phyloP scores from a whole-genome alignment of 805 yeast genomes.

The Kuraishia capsulata region DNA sequence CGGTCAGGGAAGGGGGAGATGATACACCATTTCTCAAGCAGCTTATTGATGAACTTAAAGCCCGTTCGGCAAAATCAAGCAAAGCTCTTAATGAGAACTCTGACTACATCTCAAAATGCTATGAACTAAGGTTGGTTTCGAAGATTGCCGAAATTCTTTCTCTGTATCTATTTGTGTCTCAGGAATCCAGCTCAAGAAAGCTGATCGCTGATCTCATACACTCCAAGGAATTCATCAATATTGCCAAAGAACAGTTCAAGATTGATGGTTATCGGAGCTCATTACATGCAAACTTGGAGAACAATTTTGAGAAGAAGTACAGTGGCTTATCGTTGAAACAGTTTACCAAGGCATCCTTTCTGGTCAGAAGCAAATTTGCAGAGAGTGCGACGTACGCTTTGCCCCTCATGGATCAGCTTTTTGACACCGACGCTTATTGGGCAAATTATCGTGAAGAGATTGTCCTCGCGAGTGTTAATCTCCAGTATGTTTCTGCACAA shows the following conservation, averaged over 20 bases:
- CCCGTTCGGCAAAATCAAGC: slow-evolving; percentile 8
- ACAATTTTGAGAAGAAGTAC: slow-evolving; percentile 37
- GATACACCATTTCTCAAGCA: slow-evolving; percentile 23
- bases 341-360: slow-evolving; percentile 39
- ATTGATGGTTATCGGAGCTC: slow-evolving; percentile 11
- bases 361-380: slow-evolving; percentile 40
- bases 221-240: slow-evolving; percentile 24
- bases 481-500: slow-evolving; percentile 60
- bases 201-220: slow-evolving; percentile 32
- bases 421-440: slow-evolving; percentile 38
- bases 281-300: slow-evolving; percentile 24
- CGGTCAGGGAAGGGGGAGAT: slow-evolving; percentile 41
- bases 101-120: slow-evolving; percentile 30
- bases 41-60: slow-evolving; percentile 31
- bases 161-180: slow-evolving; percentile 53
- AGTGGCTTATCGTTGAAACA: slow-evolving; percentile 36
- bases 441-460: slow-evolving; percentile 38
- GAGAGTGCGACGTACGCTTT: slow-evolving; percentile 48
- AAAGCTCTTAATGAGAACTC: slow-evolving; percentile 8
- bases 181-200: slow-evolving; percentile 28
- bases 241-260: slow-evolving; percentile 23
- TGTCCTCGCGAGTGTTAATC: slow-evolving; percentile 47
- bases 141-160: slow-evolving; percentile 73
- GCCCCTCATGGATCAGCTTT: slow-evolving; percentile 51
- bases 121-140: slow-evolving; percentile 49